A percentile compares a stretch with the other conserved stretches of the same genome.
Conservation (phyloP, 2,329 filamentous ascomycete species). For the Chaetomium globosum region DNA sequence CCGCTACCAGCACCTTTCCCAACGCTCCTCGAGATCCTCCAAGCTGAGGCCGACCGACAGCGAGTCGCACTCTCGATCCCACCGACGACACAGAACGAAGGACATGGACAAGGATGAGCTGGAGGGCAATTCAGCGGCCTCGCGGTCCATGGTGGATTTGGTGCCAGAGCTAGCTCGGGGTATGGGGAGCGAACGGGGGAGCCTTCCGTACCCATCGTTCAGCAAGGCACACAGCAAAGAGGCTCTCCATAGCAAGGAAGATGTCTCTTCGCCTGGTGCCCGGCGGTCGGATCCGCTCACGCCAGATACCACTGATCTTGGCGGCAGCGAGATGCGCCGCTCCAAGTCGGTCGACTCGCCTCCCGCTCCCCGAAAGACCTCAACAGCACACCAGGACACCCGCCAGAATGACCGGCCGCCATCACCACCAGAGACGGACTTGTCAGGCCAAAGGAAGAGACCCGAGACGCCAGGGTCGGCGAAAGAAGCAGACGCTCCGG, state of each 20-base stretch:
- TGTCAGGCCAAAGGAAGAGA: slow-evolving; percentile 52
- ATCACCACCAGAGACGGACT: slow-evolving; percentile 65
- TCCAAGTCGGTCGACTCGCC: slow-evolving; percentile 53
- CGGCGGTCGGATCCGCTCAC: slow-evolving; percentile 60
- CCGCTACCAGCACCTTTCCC: slow-evolving; percentile 41
- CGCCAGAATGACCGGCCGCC: slow-evolving; percentile 56
- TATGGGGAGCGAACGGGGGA: slow-evolving; percentile 50
- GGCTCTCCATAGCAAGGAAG: slow-evolving; percentile 66
- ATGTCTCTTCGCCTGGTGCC: slow-evolving; percentile 45
- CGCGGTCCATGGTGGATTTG: slow-evolving; percentile 52
- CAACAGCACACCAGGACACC: slow-evolving; percentile 45
- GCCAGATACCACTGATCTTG: slow-evolving; percentile 72
- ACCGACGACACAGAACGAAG: slow-evolving; percentile 42
- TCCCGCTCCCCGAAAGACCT: slow-evolving; percentile 40
- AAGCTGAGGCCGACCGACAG: slow-evolving; percentile 47
- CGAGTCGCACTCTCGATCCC: slow-evolving; percentile 47
- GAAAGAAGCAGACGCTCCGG: slow-evolving; percentile 41
- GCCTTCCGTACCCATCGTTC: slow-evolving; percentile 76
- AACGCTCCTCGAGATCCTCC: slow-evolving; percentile 48
- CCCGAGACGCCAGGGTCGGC: slow-evolving; percentile 39
- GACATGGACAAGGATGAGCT: slow-evolving; percentile 42
- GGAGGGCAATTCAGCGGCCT: slow-evolving; percentile 30
- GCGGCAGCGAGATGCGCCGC: slow-evolving; percentile 51
- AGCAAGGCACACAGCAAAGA: slow-evolving; percentile 94
- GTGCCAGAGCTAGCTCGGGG: slow-evolving; percentile 51